Percentiles rank a stretch among this genome's conserved stretches.
Conservation (phyloP, 306 rosid species). For the Cicer judaicum region DNA sequence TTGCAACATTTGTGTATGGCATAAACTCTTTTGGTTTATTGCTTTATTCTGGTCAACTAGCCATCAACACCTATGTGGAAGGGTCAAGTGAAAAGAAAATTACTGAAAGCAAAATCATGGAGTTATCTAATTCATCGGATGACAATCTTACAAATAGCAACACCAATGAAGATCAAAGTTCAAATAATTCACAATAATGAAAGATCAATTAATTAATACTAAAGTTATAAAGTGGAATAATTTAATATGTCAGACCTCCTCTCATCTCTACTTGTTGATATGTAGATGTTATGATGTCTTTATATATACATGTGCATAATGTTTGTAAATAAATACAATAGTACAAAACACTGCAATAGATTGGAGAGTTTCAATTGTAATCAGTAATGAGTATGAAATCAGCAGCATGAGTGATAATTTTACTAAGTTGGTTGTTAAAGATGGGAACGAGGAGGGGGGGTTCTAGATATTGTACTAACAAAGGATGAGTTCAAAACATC, state of each 20-base stretch:
- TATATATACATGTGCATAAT: background rate
- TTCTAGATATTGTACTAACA: too few relatives aligned
- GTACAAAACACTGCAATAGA: background rate
- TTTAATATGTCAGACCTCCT: background rate
- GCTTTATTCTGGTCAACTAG: slow-evolving; percentile 84
- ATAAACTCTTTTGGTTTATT: slow-evolving; percentile 72
- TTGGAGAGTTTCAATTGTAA: too few relatives aligned
- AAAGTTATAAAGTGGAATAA: background rate
- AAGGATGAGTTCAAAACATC: too few relatives aligned
- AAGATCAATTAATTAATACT: background rate
- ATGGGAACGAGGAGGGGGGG: too few relatives aligned
- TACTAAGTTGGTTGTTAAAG: too few relatives aligned
- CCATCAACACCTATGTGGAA: slow-evolving; percentile 57
- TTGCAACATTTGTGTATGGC: slow-evolving; percentile 89
- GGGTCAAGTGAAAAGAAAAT: slow-evolving; percentile 45
- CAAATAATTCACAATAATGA: slow-evolving; percentile 51
- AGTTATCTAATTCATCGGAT: slow-evolving; percentile 44
- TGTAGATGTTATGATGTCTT: background rate
- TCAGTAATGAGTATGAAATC: too few relatives aligned
- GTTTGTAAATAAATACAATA: background rate
- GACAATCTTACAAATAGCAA: slow-evolving; percentile 48
- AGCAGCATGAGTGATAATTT: too few relatives aligned
- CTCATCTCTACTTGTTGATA: background rate
- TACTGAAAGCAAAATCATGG: slow-evolving; percentile 46
- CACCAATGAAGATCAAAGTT: slow-evolving; percentile 55